Percentiles rank a stretch among this genome's conserved stretches.
phyloP scores from a whole-genome alignment of 2,329 filamentous ascomycete genomes.

The Botryotinia convoluta region DNA sequence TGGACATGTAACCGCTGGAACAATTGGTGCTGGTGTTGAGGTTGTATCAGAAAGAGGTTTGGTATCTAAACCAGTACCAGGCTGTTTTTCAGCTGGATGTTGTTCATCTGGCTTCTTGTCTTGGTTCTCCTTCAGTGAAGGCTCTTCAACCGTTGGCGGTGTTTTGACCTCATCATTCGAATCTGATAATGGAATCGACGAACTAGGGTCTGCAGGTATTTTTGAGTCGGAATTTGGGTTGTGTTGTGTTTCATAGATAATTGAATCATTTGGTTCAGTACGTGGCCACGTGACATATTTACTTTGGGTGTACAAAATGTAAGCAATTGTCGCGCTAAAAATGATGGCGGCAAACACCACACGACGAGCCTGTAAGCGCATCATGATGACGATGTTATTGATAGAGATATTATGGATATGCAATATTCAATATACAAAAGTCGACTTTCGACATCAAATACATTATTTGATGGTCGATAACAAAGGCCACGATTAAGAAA shows the following conservation, averaged over 20 bases:
- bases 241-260: background rate
- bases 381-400: background rate
- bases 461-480: background rate
- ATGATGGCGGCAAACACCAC: background rate
- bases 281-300: slow-evolving; percentile 1
- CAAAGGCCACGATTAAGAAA: slow-evolving; percentile 2
- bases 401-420: background rate
- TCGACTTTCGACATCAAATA: background rate
- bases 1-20: slow-evolving; percentile 6
- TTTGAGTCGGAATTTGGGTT: background rate
- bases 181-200: background rate
- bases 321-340: background rate
- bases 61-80: background rate
- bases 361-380: slow-evolving; percentile 5
- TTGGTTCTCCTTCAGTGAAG: background rate
- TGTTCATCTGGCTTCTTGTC: background rate
- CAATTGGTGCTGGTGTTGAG: background rate
- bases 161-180: background rate
- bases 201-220: background rate
- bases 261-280: background rate
- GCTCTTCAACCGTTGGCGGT: background rate
- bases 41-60: background rate
- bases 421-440: background rate
- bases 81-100: background rate
- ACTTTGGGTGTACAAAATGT: background rate